Evolutionary conservation across 805 yeast species (phyloP), one percentile per base, ranked within the genome.

Genomic region (Ogataea parapolymorpha): DNA sequence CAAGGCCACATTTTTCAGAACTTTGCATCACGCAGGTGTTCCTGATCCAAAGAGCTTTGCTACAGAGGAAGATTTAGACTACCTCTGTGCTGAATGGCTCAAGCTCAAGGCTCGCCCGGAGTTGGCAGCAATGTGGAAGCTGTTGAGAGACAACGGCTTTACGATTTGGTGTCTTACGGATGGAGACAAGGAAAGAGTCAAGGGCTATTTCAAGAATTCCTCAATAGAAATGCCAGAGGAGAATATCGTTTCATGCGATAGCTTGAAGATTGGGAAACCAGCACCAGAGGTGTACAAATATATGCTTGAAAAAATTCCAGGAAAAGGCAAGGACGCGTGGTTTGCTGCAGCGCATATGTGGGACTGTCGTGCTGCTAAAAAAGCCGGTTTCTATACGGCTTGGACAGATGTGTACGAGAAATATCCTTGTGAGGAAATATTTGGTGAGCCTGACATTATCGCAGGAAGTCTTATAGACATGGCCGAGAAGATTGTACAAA

Each of bases 281-380:
- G 60, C 55, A 26, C 54, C 56, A 4, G 41, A 39, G 10, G 64
- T 58, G 23, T 59, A 59, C 38, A 30, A 57, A 39, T 56, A 40
- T 22, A 59, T 59, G 45, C 44, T 56, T 9, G 37, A 49, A 10
- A 54, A 49, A 32, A 53, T 59, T 23, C 56, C 58, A 8, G 53
- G 55, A 5, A 44, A 45, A 17, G 60, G 57, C 16, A 51, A 53
- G 22, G 63, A 58, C 42, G 61, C 59, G 4, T 59, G 57, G 49
- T 59, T 59, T 50, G 62, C 59, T 11, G 64, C 64, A 32, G 56
- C 63, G 14, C 64, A 59, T 31, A 56, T 59, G 59, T 59, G 64
- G 64, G 64, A 59, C 41, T 50, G 56, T 13, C 45, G 51, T 44
- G 64, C 64, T n/a, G 64, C 64, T 11, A 57, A 50, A 31, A 56